These are phyloP conservation scores for Kwoniella pini DNA, from an alignment of 768 basidiomycete species.

Conservation along the genomic window DNA sequence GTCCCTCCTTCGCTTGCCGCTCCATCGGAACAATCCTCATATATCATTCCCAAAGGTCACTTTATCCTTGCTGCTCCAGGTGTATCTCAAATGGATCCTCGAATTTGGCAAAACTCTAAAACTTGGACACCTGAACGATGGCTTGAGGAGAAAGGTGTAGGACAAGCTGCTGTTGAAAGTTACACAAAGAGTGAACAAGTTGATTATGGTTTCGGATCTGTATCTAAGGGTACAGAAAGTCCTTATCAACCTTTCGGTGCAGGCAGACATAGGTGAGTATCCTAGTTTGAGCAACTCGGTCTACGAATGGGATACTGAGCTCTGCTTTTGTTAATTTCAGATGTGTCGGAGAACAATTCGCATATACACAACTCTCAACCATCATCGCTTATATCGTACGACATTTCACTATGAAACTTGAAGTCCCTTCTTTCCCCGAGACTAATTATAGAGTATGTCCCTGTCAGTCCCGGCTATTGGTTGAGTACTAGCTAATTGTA, in stretches of 20 bases:
- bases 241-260: constrained; percentile 98
- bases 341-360: constrained; percentile 65
- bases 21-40: constrained; percentile 65
- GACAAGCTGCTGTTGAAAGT: constrained; percentile 71
- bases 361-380: constrained; percentile 87
- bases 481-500: neutral
- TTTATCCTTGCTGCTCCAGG: constrained; percentile 86
- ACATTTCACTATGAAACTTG: constrained; percentile 70
- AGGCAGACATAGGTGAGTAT: constrained; percentile 91
- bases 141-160: constrained; percentile 80
- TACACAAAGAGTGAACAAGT: constrained; percentile 84
- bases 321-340: constrained; percentile 6
- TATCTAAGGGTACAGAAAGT: constrained; percentile 93
- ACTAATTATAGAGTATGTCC: constrained; percentile 85
- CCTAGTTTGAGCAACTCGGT: too few relatives aligned
- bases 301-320: neutral
- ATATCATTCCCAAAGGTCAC: constrained; percentile 85
- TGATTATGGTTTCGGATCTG: constrained; percentile 93
- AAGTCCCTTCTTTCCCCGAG: constrained; percentile 65
- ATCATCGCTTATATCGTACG: constrained; percentile 78
- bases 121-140: constrained; percentile 82
- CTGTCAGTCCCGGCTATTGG: too few relatives aligned
- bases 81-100: constrained; percentile 81
- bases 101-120: constrained; percentile 71
- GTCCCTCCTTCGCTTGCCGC: constrained; percentile 79